Evolutionary conservation across 176 grass and related monocot species (phyloP).

Genomic region (Pontederia paniculata): DNA sequence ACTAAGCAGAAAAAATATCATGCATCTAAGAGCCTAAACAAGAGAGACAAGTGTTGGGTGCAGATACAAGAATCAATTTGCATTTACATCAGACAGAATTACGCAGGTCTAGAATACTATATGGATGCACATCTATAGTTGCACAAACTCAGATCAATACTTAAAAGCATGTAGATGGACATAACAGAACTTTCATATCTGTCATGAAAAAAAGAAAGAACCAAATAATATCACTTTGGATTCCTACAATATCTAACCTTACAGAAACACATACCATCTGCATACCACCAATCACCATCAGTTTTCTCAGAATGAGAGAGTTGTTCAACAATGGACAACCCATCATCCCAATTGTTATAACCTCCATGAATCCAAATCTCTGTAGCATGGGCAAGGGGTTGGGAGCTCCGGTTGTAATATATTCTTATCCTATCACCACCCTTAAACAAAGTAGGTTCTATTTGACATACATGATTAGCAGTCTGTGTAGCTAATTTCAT

Average conservation of each 20-base stretch:
- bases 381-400: slow-evolving; percentile 51
- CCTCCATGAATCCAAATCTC: slow-evolving; percentile 92
- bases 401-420: slow-evolving; percentile 74
- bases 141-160: too few species aligned
- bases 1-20: too few species aligned
- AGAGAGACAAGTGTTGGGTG: too few species aligned
- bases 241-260: slow-evolving; percentile 6
- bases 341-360: slow-evolving; percentile 80
- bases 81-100: too few species aligned
- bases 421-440: slow-evolving; percentile 58
- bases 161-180: too few species aligned
- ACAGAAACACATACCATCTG: slow-evolving; percentile 33
- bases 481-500: slow-evolving; percentile 35
- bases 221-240: slow-evolving; percentile 8
- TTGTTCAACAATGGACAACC: slow-evolving; percentile 46
- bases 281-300: slow-evolving; percentile 92
- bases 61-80: too few species aligned
- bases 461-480: slow-evolving; percentile 53
- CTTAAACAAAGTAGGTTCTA: slow-evolving; percentile 59
- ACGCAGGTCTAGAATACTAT: too few species aligned
- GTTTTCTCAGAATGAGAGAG: slow-evolving; percentile 46
- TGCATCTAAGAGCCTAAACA: too few species aligned
- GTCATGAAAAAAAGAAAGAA: neutral
- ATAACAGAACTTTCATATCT: too few species aligned
- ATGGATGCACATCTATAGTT: too few species aligned